Percentiles rank a stretch among this genome's conserved stretches.
Evolutionary conservation across 805 yeast genomes (phyloP).

Genomic region (Candida ipomoeae): DNA sequence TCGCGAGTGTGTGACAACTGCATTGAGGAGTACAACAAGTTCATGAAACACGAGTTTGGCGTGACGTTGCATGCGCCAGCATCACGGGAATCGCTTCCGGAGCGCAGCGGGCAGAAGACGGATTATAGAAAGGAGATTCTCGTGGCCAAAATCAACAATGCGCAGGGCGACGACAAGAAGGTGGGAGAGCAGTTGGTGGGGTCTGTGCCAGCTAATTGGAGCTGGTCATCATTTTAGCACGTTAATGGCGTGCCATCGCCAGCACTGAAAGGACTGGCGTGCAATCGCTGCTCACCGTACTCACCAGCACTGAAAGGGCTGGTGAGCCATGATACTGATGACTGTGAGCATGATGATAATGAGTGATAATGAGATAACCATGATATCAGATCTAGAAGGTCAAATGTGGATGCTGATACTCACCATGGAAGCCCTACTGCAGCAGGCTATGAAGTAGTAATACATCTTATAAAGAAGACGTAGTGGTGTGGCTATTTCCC

Average conservation of each 20-base stretch:
- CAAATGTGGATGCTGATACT: no score
- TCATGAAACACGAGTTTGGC: constrained; percentile 41
- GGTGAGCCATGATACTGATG: no score
- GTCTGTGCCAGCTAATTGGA: constrained; percentile 72
- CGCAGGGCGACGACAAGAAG: constrained; percentile 5
- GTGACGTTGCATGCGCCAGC: constrained; percentile 15
- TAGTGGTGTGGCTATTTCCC: no score
- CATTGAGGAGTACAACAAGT: constrained; percentile 54
- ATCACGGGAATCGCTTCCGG: constrained; percentile 10
- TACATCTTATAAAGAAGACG: no score
- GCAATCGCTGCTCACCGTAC: no score
- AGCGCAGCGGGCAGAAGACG: neutral
- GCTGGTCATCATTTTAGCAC: constrained; percentile 64
- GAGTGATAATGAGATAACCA: no score
- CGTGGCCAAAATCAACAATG: constrained; percentile 3
- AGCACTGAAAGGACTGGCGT: no score
- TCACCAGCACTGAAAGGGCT: no score
- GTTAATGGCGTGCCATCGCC: neutral
- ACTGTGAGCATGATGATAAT: no score
- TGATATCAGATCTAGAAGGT: no score
- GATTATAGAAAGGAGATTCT: constrained; percentile 12
- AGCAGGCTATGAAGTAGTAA: no score
- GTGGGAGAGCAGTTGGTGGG: constrained; percentile 32
- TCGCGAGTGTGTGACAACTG: constrained; percentile 71
- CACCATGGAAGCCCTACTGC: no score